phyloP scores from a whole-genome alignment of 768 basidiomycete species.

The Dentipellis sp. region DNA sequence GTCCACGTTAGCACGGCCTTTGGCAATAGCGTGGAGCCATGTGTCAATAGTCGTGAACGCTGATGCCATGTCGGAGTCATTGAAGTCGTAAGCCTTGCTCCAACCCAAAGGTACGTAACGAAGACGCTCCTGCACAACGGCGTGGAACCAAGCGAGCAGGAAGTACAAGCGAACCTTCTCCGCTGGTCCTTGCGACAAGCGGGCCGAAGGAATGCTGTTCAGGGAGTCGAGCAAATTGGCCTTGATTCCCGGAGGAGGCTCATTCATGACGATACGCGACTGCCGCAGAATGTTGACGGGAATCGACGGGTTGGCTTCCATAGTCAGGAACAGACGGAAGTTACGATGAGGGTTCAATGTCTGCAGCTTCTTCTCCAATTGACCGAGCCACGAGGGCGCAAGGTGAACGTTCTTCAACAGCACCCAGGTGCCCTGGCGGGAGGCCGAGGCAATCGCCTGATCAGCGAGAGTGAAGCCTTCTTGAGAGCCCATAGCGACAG shows the following conservation, averaged over 20 bases:
- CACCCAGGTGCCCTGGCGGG: constrained; percentile 93
- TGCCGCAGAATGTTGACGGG: constrained; percentile 95
- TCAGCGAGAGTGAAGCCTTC: constrained; percentile 96
- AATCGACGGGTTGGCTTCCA: constrained; percentile 93
- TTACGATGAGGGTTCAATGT: constrained; percentile 80
- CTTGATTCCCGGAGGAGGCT: constrained; percentile 94
- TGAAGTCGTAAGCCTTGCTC: constrained; percentile 97
- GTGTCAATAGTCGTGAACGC: constrained; percentile 88
- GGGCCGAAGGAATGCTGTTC: constrained; percentile 57
- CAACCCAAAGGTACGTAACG: constrained; percentile 95
- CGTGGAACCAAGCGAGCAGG: constrained; percentile 98
- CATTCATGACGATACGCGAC: constrained; percentile 96
- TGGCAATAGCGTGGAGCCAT: constrained; percentile 75
- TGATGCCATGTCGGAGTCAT: constrained; percentile 94
- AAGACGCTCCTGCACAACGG: constrained; percentile 91
- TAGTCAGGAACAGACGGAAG: constrained; percentile 96
- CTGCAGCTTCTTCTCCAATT: constrained; percentile 93
- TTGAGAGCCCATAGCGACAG: constrained; percentile 97
- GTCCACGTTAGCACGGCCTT: constrained; percentile 87
- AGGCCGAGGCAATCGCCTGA: constrained; percentile 88
- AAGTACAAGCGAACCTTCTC: constrained; percentile 94
- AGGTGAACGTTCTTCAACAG: constrained; percentile 96
- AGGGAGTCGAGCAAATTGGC: constrained; percentile 92
- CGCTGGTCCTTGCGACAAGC: constrained; percentile 76
- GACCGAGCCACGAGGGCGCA: constrained; percentile 91